Base-by-base conservation (phyloP, 2,329 filamentous ascomycete species). In the Penicillium rolfsii region DNA sequence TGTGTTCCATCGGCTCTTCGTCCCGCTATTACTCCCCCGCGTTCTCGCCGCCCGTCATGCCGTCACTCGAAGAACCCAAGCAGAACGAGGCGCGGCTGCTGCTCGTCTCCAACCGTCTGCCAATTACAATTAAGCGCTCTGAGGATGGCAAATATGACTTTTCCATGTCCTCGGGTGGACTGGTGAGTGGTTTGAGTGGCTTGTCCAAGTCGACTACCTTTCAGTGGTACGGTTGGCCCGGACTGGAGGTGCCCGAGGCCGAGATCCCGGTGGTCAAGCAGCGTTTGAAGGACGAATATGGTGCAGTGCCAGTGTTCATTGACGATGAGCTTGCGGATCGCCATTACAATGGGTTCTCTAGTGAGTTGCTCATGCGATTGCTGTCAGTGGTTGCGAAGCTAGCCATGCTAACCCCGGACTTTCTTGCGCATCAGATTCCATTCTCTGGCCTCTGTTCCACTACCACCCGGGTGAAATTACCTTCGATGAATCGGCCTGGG, bases 181-280 rank as follows among this genome's bases (percentile, higher is more conserved):
- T 99, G 43, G 95, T 98, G 71, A 97, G 92, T 54, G 95, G 95
- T 22, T 83, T 99, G 63, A 96, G 91, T 68, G 95, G 95, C 28
- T 81, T 98, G 60, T 89, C 91, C 71, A 97, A 97, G 80, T 90
- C 91, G 35, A 97, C 92, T 28, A 94, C 89, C 68, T 98, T 98
- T 79, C 91, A 95, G 77, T 99, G 95, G 95, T 98, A 98, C 79
- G 95, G 95, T 68, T 98, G 95, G 94, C 93, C 95, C 0, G 95
- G 95, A 40, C 81, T 97, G 52, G 92, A 98, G 77, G 88, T 98
- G 4, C 94, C 94, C 41, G 91, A 96, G 65, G 85, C 87, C 58
- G 94, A 98, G 77, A 85, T 91, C 46, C 82, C 85, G 2, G 83
- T 84, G 58, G 88, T 99, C 76, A 89, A 87, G 73, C 84, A 89